Base-by-base conservation (phyloP, 2,329 filamentous ascomycete species). In the Trichoderma hamatum region DNA sequence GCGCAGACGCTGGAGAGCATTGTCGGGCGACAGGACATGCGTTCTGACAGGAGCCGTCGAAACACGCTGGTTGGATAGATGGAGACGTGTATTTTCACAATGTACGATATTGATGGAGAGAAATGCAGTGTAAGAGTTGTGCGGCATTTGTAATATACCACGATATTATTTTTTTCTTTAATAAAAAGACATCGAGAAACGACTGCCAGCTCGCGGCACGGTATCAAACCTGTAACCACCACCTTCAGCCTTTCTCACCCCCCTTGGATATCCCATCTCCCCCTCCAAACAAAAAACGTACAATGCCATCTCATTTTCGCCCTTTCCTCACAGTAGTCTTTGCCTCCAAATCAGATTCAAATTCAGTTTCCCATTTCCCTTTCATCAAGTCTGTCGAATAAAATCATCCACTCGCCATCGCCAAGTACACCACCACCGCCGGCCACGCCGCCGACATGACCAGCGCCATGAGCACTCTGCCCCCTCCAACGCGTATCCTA, bases 1-100 rank as follows among this genome's bases (percentile, higher is more conserved):
- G 84, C 85, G 3, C 90, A 93, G 77, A 91, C 92, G 1, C 79
- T 97, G 52, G 91, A 94, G 79, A 89, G 90, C 0, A 90, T 96
- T 10, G 82, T 97, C 68, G 93, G 92, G 0, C 88, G 82, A 52
- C 78, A 80, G 39, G 81, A 82, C 71, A 73, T 72, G 5, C 72
- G 77, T 0, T 69, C 77, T 56, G 78, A 81, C 52, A 75, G 78
- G 65, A 83, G 81, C 34, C 77, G 84, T 6, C 76, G 84, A 52
- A 85, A 85, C 70, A 85, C 84, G 1, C 69, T 82, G 46, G 78
- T 80, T 5, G 78, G 76, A 10, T 80, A 72, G 36, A 28, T 14
- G 11, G 19, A 43, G 19, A 6, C 4, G 3, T 43, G 3, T 19
- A 3, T 13, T 51, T 32, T 62, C n/a, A 36, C 10, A 10, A 28